Evolutionary conservation across 257 asterid genomes (phyloP), one percentile per base, ranked within the genome.

Genomic region (Forsythia viridissima): DNA sequence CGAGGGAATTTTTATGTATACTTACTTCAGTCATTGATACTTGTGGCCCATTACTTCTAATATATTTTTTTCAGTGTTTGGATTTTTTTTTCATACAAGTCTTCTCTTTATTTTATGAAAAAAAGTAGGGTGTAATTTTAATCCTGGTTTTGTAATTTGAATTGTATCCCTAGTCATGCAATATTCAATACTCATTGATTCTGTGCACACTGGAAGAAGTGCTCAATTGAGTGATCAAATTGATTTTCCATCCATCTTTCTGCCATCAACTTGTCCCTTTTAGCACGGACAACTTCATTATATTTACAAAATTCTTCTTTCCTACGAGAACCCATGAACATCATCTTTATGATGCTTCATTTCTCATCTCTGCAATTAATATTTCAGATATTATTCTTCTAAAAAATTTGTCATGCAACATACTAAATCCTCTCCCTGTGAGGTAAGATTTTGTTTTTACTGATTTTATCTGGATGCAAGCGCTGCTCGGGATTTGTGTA

Each of bases 381-480:
- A n/a, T 59, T 20, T 7, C 69, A 3, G 52, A 52, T 73, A 40
- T 42, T 63, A 63, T 74, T 61, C 10, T 67, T 36, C 61, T 61
- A 52, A 43, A 20, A 37, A 55, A 37, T 20, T 39, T 75, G 34
- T 66, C 9, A 37, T 30, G 15, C 34, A n/a, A 37, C 44, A 42
- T 16, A 40, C 51, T 11, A 37, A 74, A 65, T 68, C 63, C 12
- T 55, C 39, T 74, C 52, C 3, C 57, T 66, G 36, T 52, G 20
- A 55, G 61, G 74, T 74, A 59, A 52, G 72, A 73, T 66, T 8
- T 9, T 65, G 55, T 48, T 48, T 57, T 57, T 57, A 57, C 66
- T 57, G 66, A 57, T 57, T 63, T 24, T 11, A 63, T 24, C 70
- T 63, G 3, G 39, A 63, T 63, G 39, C 70, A 63, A 63, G 39